Evolutionary conservation across 495 filamentous ascomycete species (phyloP).

Genomic region (Penicillium turbatum): DNA sequence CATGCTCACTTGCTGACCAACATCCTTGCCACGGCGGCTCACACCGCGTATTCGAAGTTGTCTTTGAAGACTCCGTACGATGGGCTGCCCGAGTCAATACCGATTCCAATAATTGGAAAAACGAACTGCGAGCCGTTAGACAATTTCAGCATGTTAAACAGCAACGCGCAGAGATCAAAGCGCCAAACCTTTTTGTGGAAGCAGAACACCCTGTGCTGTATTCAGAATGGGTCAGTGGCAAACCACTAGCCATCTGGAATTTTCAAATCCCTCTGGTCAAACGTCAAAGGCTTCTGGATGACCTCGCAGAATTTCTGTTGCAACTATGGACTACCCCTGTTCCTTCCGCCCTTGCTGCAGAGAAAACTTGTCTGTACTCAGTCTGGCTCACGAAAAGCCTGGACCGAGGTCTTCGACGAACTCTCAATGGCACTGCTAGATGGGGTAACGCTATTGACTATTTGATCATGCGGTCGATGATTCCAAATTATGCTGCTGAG

Average conservation of each 20-base stretch:
- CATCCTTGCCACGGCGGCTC: constrained; percentile 8
- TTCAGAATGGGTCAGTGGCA: constrained; percentile 17
- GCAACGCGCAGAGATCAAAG: constrained; percentile 7
- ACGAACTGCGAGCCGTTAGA: constrained; percentile 9
- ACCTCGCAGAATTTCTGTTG: constrained; percentile 14
- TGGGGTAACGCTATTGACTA: constrained; percentile 17
- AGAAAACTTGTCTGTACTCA: constrained; percentile 5
- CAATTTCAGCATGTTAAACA: constrained; percentile 10
- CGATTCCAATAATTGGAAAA: constrained; percentile 7
- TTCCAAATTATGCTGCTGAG: constrained; percentile 13
- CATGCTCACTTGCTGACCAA: constrained; percentile 13
- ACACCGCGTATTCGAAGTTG: constrained; percentile 13
- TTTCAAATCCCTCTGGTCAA: constrained; percentile 6
- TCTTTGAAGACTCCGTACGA: constrained; percentile 17
- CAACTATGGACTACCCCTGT: constrained; percentile 13
- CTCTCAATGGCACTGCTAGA: constrained; percentile 14
- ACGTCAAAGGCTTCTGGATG: constrained; percentile 9
- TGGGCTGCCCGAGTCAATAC: constrained; percentile 15
- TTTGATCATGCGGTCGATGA: constrained; percentile 23
- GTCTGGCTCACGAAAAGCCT: constrained; percentile 15
- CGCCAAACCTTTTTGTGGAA: constrained; percentile 7
- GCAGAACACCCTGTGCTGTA: constrained; percentile 13
- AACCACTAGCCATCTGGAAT: constrained; percentile 15
- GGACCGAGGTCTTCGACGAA: constrained; percentile 19
- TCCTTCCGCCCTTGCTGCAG: neutral